Base-by-base conservation (phyloP, 306 rosid genomes). In the Cicer chorassanicum region DNA sequence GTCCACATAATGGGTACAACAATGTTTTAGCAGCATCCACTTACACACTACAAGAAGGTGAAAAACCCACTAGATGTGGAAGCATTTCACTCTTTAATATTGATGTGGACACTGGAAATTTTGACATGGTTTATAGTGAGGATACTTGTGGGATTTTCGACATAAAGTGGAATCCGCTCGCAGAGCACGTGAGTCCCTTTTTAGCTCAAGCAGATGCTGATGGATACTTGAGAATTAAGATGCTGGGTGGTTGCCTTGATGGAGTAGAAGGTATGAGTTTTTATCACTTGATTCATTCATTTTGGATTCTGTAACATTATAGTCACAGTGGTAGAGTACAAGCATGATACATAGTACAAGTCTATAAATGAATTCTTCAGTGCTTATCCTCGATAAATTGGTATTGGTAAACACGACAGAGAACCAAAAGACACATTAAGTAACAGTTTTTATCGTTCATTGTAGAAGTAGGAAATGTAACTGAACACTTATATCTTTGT, bases 181-280 rank as follows among this genome's bases (percentile, higher is more conserved):
- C 81, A 53, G 85, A 57, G n/a, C 64, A 81, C 63, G 59, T 10
- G 5, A 71, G 80, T 82, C 89, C 88, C 64, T 78, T 86, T 78
- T 87, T 89, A 72, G 96, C 87, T 77, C 93, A 83, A 85, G 98
- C 91, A 9, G 90, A 85, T 84, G 93, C 97, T 51, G 88, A 91
- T 82, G 98, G 96, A 40, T 87, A 70, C 90, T 75, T 94, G 90
- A 87, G 84, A 85, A 83, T 88, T 70, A 90, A 77, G 53, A 62
- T 64, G 78, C 89, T 94, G 5, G 76, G 72, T 69, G 59, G 66
- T 53, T 57, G 68, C 69, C 69, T 73, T 16, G 80, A 80, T 68
- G 91, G 81, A 60, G 80, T 69, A 9, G 80, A 85, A 79, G 94
- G 97, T 91, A 77, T 81, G 71, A 34, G 29, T 64, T 63, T 9